These are phyloP conservation scores for Yamadazyma dendronema DNA, from an alignment of 1,139 yeast species.

Conservation along the genomic window DNA sequence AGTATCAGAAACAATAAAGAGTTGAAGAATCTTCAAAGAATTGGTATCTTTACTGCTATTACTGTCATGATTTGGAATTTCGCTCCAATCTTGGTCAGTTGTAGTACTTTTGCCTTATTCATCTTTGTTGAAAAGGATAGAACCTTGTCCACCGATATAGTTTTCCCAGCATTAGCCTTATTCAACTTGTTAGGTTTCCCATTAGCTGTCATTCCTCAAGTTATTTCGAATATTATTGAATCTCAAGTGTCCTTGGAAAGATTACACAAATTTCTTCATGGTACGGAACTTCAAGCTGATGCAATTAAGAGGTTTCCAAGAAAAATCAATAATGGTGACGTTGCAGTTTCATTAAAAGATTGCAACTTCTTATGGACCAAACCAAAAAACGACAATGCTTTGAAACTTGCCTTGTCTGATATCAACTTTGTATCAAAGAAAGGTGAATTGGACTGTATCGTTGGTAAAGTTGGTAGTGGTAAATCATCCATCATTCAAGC, in stretches of 20 bases:
- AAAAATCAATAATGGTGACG: constrained; percentile 57
- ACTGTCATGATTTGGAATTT: constrained; percentile 79
- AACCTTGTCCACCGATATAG: constrained; percentile 86
- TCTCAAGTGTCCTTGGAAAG: constrained; percentile 86
- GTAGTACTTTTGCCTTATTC: constrained; percentile 86
- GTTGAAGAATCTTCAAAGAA: constrained; percentile 68
- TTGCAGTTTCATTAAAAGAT: constrained; percentile 62
- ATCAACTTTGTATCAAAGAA: constrained; percentile 69
- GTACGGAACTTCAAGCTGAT: constrained; percentile 79
- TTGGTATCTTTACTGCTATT: constrained; percentile 76
- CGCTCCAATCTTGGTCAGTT: constrained; percentile 89
- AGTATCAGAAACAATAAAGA: constrained; percentile 89
- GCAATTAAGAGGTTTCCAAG: constrained; percentile 64
- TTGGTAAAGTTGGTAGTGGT: constrained; percentile 92
- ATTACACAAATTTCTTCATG: constrained; percentile 66
- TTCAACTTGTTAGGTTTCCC: constrained; percentile 89
- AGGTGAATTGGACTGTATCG: constrained; percentile 83
- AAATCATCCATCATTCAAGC: constrained; percentile 86
- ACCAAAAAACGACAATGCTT: constrained; percentile 50
- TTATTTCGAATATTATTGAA: constrained; percentile 80
- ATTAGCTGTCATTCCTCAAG: constrained; percentile 89
- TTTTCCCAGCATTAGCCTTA: constrained; percentile 89
- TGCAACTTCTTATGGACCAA: constrained; percentile 91
- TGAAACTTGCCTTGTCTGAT: constrained; percentile 73
- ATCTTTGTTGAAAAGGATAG: constrained; percentile 57